Base-by-base conservation (phyloP, 371 early-diverging fungal genomes). In the Sporodiniella umbellata region DNA sequence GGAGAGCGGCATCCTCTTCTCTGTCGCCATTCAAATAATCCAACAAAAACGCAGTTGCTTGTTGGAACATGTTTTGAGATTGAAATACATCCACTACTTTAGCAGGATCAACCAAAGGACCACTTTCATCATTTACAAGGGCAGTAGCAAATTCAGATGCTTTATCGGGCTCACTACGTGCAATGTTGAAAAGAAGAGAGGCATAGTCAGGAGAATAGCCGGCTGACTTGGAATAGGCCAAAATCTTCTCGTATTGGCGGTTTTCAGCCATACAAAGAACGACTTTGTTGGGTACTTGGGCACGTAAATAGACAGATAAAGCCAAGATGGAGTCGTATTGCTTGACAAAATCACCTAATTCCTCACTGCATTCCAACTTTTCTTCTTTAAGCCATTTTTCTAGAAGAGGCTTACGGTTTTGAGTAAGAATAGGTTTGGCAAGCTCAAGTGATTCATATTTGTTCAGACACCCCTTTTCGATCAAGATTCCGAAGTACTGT, bases 381-480 rank as follows among this genome's bases (percentile, higher is more conserved):
- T 98, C 96, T 65, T 97, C 97, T 75, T 97, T 96, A 48, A 98
- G 81, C 98, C 98, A 98, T 64, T 95, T 98, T 58, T 98, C 96
- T 12, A 98, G 72, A 48, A 98, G 68, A 53, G 94, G 89, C 64
- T 95, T 95, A 51, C 94, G 87, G 46, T 91, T 91, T 62, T 96
- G 95, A 15, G 80, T 81, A 23, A 98, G 75, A 6, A 98, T 94
- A 3, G 96, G 97, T 38, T 87, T 83, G 37, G 96, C 93, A 25
- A 98, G 84, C 65, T 96, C 96, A 21, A 98, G 68, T 3, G 96
- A 92, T 75, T 98, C 99, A 64, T 84, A 80, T 62, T 90, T 87
- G 83, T 97, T 98, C 44, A 98, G 78, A 45, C 85, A 84, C 18
- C 94, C 95, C 76, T 92, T 94, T 62, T 98, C 98, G 17, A 98